These are phyloP conservation scores for Musa acuminata DNA, from an alignment of 176 grass and related monocot species.

Conservation along the genomic window DNA sequence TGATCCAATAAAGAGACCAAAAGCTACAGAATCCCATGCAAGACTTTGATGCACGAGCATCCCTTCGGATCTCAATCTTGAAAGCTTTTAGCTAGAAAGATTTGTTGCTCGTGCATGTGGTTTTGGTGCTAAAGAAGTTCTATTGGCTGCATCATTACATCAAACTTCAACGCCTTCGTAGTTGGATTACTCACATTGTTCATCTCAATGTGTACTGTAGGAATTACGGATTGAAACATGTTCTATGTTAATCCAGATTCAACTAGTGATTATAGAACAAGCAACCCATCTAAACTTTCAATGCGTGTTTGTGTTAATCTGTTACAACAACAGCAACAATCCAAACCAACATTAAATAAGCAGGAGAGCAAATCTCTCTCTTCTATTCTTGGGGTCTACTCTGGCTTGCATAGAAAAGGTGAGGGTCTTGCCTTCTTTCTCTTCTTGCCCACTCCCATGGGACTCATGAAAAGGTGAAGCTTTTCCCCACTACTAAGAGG, in stretches of 20 bases:
- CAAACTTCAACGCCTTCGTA: constrained; percentile 23
- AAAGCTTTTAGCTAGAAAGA: too few species aligned
- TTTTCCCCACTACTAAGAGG: neutral
- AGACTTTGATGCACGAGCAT: neutral
- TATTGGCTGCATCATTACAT: constrained; percentile 9
- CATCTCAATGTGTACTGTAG: constrained; percentile 5
- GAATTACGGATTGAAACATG: too few species aligned
- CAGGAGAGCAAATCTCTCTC: neutral
- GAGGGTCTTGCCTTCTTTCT: neutral
- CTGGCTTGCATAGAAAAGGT: neutral
- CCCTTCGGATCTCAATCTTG: too few species aligned
- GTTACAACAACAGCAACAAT: too few species aligned
- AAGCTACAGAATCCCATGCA: constrained; percentile 30
- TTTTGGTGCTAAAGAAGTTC: neutral
- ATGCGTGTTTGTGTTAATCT: too few species aligned
- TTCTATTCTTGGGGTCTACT: neutral
- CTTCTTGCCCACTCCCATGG: neutral
- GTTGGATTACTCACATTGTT: constrained; percentile 10
- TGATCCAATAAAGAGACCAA: constrained; percentile 30
- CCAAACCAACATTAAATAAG: neutral
- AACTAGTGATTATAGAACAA: too few species aligned
- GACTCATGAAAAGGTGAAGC: neutral
- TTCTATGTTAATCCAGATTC: too few species aligned
- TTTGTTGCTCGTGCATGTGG: constrained; percentile 23
- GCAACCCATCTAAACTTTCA: too few species aligned